Evolutionary conservation across 2,329 filamentous ascomycete genomes (phyloP).

Genomic region (Venturia aucupariae): DNA sequence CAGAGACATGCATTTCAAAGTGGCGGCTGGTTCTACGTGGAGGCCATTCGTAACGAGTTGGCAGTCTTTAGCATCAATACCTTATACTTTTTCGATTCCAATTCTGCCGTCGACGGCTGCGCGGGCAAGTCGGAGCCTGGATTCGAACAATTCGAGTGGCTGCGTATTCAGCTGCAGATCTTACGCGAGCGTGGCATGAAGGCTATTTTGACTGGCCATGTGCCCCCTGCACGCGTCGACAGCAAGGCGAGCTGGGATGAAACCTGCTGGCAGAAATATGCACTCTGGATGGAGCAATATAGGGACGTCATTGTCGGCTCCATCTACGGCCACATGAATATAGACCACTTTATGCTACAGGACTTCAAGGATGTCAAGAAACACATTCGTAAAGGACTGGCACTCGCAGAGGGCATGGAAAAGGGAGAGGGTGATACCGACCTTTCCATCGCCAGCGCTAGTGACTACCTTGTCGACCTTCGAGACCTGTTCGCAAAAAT

Average conservation of each 20-base stretch:
- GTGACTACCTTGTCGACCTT: slow-evolving; percentile 71
- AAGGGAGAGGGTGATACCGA: slow-evolving; percentile 36
- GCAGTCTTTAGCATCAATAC: slow-evolving; percentile 94
- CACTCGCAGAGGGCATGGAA: slow-evolving; percentile 22
- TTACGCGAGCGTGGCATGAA: slow-evolving; percentile 82
- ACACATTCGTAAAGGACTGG: slow-evolving; percentile 32
- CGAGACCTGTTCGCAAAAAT: slow-evolving; percentile 69
- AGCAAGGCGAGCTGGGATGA: slow-evolving; percentile 90
- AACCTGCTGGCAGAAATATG: slow-evolving; percentile 97
- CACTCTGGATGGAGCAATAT: slow-evolving; percentile 81
- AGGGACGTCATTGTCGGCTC: slow-evolving; percentile 76
- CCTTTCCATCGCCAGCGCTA: slow-evolving; percentile 47
- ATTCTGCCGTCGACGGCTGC: slow-evolving; percentile 90
- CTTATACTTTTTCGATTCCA: slow-evolving; percentile 89
- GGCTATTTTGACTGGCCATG: slow-evolving; percentile 87
- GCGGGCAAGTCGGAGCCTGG: slow-evolving; percentile 70
- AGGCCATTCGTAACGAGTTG: slow-evolving; percentile 77
- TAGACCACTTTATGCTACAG: slow-evolving; percentile 92
- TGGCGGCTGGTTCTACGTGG: slow-evolving; percentile 90
- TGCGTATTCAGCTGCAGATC: slow-evolving; percentile 77
- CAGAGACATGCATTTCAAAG: slow-evolving; percentile 85
- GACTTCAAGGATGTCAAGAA: slow-evolving; percentile 71
- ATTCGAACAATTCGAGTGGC: slow-evolving; percentile 92
- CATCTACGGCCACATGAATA: slow-evolving; percentile 94
- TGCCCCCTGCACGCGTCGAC: slow-evolving; percentile 77